A percentile compares a stretch with the other conserved stretches of the same genome.
phyloP scores from a whole-genome alignment of 441 rosid species.

The Caryocar brasiliense region DNA sequence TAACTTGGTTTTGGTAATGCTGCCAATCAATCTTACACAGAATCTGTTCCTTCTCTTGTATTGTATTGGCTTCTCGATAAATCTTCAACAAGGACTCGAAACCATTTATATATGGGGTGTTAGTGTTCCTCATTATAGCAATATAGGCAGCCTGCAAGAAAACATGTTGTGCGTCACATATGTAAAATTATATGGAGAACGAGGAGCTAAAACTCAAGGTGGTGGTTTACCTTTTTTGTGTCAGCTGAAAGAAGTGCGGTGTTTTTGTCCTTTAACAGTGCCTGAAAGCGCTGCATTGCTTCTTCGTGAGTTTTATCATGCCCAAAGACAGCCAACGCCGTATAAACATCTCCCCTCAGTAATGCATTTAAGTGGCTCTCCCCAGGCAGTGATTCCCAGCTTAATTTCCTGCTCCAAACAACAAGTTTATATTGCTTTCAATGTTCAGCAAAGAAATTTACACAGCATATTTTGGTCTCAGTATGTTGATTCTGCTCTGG shows the following conservation, averaged over 20 bases:
- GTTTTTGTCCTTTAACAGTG: slow-evolving; percentile 15
- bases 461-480: too few species aligned
- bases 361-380: slow-evolving; percentile 26
- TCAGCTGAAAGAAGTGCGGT: slow-evolving; percentile 27
- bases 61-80: slow-evolving; percentile 28
- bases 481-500: too few species aligned
- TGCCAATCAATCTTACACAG: slow-evolving; percentile 16
- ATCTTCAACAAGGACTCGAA: slow-evolving; percentile 23
- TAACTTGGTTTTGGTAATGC: background rate
- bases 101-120: slow-evolving; percentile 13
- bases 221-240: slow-evolving; percentile 20
- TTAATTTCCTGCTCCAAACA: slow-evolving; percentile 17
- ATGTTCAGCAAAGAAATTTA: too few species aligned
- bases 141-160: slow-evolving; percentile 29
- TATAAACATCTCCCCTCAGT: slow-evolving; percentile 25
- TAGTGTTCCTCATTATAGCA: slow-evolving; percentile 27
- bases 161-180: background rate
- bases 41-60: slow-evolving; percentile 33
- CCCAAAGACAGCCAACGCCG: slow-evolving; percentile 26
- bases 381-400: slow-evolving; percentile 25
- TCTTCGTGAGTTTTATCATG: slow-evolving; percentile 17
- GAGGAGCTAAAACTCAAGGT: background rate
- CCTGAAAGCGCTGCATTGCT: slow-evolving; percentile 25
- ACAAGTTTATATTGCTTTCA: too few species aligned
- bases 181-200: background rate